These are phyloP conservation scores for Hippophae tibetana DNA, from an alignment of 306 rosid genomes.

Conservation along the genomic window DNA sequence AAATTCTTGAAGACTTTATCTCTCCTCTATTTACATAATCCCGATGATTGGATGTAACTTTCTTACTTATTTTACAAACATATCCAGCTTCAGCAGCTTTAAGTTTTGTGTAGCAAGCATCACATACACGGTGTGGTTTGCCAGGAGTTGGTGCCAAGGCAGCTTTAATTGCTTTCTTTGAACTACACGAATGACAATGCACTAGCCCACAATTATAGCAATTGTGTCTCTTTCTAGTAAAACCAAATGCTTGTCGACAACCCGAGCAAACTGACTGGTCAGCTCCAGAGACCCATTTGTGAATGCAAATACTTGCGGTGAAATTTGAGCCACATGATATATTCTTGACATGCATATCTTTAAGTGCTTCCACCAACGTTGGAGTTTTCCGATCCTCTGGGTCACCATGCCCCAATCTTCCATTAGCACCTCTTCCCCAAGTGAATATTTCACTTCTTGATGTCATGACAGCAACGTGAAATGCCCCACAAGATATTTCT, in stretches of 20 bases:
- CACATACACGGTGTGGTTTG: constrained; percentile 95
- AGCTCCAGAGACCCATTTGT: constrained; percentile 90
- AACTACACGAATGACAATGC: constrained; percentile 89
- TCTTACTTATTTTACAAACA: constrained; percentile 21
- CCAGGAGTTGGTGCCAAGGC: constrained; percentile 95
- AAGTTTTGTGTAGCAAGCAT: constrained; percentile 70
- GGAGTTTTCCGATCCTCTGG: constrained; percentile 56
- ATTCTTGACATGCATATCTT: constrained; percentile 69
- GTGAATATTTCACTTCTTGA: constrained; percentile 91
- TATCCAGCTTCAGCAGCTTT: constrained; percentile 44
- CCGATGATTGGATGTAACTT: constrained; percentile 35
- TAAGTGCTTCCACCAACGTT: constrained; percentile 75
- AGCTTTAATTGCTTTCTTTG: constrained; percentile 71
- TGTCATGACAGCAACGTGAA: constrained; percentile 76
- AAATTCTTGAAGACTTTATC: constrained; percentile 42
- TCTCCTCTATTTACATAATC: constrained; percentile 45
- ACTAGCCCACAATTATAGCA: constrained; percentile 93
- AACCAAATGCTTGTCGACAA: constrained; percentile 91
- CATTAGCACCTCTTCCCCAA: constrained; percentile 95
- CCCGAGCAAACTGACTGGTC: constrained; percentile 90
- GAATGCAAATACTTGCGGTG: constrained; percentile 75
- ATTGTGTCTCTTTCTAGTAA: constrained; percentile 85
- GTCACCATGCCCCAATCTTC: constrained; percentile 93
- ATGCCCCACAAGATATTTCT: constrained; percentile 78
- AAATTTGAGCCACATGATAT: constrained; percentile 80